These are phyloP conservation scores for Aeminium ludgeri DNA, from an alignment of 495 filamentous ascomycete genomes.

Conservation along the genomic window DNA sequence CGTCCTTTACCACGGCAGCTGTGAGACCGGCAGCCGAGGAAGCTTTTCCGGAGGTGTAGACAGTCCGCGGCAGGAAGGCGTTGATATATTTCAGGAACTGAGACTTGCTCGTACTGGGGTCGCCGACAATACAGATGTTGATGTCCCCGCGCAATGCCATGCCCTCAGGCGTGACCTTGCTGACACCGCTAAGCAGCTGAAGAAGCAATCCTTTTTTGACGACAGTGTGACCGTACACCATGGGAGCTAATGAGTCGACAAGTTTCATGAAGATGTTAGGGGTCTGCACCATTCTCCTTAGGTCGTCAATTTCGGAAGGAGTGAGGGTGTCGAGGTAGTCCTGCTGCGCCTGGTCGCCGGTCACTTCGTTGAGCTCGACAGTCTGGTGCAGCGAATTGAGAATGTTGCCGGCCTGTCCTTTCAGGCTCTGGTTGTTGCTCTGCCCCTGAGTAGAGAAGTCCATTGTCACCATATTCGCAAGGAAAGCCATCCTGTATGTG, in stretches of 20 bases:
- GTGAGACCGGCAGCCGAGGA: constrained; percentile 96
- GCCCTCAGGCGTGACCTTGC: constrained; percentile 77
- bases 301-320: constrained; percentile 69
- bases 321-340: constrained; percentile 72
- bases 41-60: constrained; percentile 96
- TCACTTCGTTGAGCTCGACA: constrained; percentile 40
- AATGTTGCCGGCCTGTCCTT: constrained; percentile 60
- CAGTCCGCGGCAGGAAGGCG: constrained; percentile 83
- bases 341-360: constrained; percentile 72
- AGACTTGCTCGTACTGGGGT: constrained; percentile 94
- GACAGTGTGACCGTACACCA: constrained; percentile 91
- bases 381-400: constrained; percentile 64
- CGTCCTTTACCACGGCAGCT: constrained; percentile 91
- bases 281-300: constrained; percentile 82
- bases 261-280: constrained; percentile 90
- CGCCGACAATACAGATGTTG: constrained; percentile 97
- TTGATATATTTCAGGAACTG: constrained; percentile 98
- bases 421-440: constrained; percentile 41
- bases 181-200: constrained; percentile 82
- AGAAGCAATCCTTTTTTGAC: constrained; percentile 95
- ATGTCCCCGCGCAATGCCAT: constrained; percentile 92
- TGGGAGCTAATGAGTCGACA: constrained; percentile 88
- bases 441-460: constrained; percentile 67
- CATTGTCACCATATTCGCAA: constrained; percentile 91
- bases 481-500: constrained; percentile 92